Evolutionary conservation across 106 monocot genomes (phyloP), one percentile per base, ranked within the genome.

Genomic region (Alisma plantagoaquatica): DNA sequence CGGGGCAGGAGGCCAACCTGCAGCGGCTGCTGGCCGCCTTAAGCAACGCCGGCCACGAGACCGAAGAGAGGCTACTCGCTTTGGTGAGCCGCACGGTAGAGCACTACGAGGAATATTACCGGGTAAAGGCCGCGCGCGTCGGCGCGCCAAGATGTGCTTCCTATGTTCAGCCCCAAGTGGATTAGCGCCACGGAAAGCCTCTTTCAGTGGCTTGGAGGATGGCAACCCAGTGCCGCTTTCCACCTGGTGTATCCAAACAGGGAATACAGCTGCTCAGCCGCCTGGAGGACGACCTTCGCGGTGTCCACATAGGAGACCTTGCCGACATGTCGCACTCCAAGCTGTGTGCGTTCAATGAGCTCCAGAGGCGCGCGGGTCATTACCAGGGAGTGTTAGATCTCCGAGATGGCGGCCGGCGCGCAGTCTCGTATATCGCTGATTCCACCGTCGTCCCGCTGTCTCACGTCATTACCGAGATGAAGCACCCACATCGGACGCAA

Each of bases 51-150:
- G 23, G 49, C 21, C n/a, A n/a, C n/a, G n/a, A n/a, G 41, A 43
- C 1, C 20, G 29, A 42, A 25, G n/a, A n/a, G n/a, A n/a, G n/a
- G n/a, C n/a, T n/a, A n/a, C 2, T n/a, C n/a, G n/a, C n/a, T 31
- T 72, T 83, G 23, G 41, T 83, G 42, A 27, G 62, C 20, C 45
- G 53, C 15, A 76, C 76, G 1, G 11, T 83, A n/a, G 21, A 32
- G 23, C 75, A 78, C 63, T 88, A 83, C 57, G 82, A 82, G 33
- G 0, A 55, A 66, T 88, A 88, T 76, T 88, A 88, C 68, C 28
- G 51, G 1, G 43, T 43, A 41, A 88, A 83, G 48, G 23, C 62
- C n/a, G n/a, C n/a, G n/a, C 2, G 68, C 62, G 11, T 63, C 60
- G 16, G 79, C 79, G 0, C 45, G 35, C 29, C 17, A 29, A 1